These are phyloP conservation scores for Allium sativum DNA, from an alignment of 106 monocot species.

Conservation along the genomic window DNA sequence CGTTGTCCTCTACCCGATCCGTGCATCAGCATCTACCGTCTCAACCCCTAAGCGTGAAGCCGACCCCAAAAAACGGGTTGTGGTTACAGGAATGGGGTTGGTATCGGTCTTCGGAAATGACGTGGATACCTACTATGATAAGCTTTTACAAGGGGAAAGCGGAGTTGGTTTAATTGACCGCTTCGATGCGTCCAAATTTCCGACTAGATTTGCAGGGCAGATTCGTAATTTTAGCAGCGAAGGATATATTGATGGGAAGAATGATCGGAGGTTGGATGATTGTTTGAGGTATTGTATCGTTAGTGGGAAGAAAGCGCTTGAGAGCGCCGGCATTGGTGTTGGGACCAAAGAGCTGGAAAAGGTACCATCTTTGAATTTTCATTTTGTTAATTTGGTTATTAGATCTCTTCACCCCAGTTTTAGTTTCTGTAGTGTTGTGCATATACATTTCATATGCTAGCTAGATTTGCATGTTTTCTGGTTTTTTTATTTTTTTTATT, in stretches of 20 bases:
- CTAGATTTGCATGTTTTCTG: too few relatives aligned
- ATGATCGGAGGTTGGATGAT: conserved; percentile 59
- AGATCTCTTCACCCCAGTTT: too few relatives aligned
- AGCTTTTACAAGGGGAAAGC: conserved; percentile 68
- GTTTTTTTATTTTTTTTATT: too few relatives aligned
- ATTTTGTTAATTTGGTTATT: background rate
- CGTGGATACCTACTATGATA: conserved; percentile 76
- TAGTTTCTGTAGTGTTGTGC: too few relatives aligned
- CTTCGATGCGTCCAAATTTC: conserved; percentile 86
- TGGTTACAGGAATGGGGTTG: conserved; percentile 92
- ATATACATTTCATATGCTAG: too few relatives aligned
- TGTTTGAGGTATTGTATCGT: conserved; percentile 56
- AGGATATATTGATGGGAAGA: conserved; percentile 77
- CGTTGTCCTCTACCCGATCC: background rate
- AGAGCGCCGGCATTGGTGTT: conserved; percentile 40
- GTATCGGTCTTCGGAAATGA: conserved; percentile 95
- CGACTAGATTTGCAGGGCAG: conserved; percentile 71
- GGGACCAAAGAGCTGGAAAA: conserved; percentile 4
- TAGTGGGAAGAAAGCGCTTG: conserved; percentile 62
- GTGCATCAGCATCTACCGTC: conserved; percentile 15
- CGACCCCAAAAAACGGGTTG: conserved; percentile 91
- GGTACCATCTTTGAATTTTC: background rate
- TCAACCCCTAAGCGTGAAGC: conserved; percentile 59
- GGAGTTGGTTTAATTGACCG: conserved; percentile 78
- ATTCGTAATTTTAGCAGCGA: conserved; percentile 54